These are phyloP conservation scores for Xerocomus spinulosus DNA, from an alignment of 768 basidiomycete genomes.

Conservation along the genomic window DNA sequence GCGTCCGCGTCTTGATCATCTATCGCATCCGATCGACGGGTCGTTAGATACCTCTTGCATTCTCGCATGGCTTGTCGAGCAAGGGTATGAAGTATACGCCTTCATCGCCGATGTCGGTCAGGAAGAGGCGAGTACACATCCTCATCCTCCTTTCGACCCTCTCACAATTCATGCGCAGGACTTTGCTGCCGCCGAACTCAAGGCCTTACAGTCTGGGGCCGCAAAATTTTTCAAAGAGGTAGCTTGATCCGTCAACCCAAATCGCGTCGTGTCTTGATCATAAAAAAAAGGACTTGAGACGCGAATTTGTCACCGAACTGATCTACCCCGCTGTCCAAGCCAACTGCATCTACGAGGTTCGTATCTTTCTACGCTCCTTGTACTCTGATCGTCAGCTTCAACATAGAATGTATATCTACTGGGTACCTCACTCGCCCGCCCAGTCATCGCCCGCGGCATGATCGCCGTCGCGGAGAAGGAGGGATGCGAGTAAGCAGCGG, in stretches of 20 bases:
- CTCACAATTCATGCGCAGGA: slow-evolving; percentile 49
- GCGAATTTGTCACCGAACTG: slow-evolving; percentile 92
- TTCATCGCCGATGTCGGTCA: slow-evolving; percentile 97
- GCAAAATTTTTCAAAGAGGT: slow-evolving; percentile 93
- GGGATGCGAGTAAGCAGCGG: slow-evolving; percentile 81
- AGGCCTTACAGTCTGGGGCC: slow-evolving; percentile 90
- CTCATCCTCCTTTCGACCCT: background rate
- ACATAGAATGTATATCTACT: slow-evolving; percentile 91
- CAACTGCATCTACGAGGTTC: slow-evolving; percentile 96
- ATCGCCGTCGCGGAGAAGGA: slow-evolving; percentile 87
- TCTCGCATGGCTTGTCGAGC: slow-evolving; percentile 97
- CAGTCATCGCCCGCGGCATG: slow-evolving; percentile 99
- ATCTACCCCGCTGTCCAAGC: slow-evolving; percentile 99
- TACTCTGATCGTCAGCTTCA: background rate
- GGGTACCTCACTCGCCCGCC: slow-evolving; percentile 95
- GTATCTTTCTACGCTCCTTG: slow-evolving; percentile 7
- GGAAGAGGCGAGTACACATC: slow-evolving; percentile 57
- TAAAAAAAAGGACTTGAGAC: slow-evolving; percentile 75
- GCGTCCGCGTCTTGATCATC: slow-evolving; percentile 28
- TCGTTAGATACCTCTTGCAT: slow-evolving; percentile 92
- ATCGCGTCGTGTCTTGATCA: background rate
- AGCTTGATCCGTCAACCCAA: background rate
- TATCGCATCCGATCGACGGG: slow-evolving; percentile 7
- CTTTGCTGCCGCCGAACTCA: slow-evolving; percentile 85
- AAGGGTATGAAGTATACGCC: slow-evolving; percentile 94